Conservation (phyloP, 1,284 basidiomycete species). For the Ustilago sp. region DNA sequence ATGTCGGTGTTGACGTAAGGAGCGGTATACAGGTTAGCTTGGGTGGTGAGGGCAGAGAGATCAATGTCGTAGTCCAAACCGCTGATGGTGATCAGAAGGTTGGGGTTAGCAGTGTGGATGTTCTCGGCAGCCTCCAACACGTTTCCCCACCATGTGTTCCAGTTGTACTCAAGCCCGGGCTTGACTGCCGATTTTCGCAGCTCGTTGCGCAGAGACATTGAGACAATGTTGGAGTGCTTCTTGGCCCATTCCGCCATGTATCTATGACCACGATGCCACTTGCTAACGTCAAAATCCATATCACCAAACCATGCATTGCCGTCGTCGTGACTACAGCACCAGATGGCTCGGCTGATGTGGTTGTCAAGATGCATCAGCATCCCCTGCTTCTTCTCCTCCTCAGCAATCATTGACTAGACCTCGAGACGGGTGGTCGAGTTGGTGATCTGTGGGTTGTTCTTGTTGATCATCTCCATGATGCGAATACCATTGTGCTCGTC, state of each 20-base stretch:
- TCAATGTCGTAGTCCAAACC: constrained; percentile 51
- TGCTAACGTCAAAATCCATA: constrained; percentile 29
- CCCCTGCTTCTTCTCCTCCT: constrained; percentile 39
- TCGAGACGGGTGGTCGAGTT: constrained; percentile 38
- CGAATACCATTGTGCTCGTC: constrained; percentile 36
- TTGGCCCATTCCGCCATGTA: constrained; percentile 53
- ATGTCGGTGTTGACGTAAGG: constrained; percentile 31
- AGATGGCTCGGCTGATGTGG: constrained; percentile 42
- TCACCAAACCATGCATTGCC: constrained; percentile 51
- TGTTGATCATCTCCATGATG: constrained; percentile 39
- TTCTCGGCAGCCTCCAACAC: constrained; percentile 40
- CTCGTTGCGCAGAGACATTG: constrained; percentile 49
- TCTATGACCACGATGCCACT: constrained; percentile 41
- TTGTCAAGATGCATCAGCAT: constrained; percentile 49
- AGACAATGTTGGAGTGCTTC: constrained; percentile 46
- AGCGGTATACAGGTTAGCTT: constrained; percentile 32
- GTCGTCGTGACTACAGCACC: constrained; percentile 49
- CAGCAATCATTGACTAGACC: constrained; percentile 29
- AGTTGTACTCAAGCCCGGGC: constrained; percentile 39
- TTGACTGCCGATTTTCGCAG: constrained; percentile 31
- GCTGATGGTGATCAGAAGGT: constrained; percentile 50
- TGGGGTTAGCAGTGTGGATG: constrained; percentile 41
- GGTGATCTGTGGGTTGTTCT: constrained; percentile 35
- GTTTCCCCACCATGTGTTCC: constrained; percentile 47
- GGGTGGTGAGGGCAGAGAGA: constrained; percentile 31